These are phyloP conservation scores for Trichosporon sp. DNA, from an alignment of 1,284 basidiomycete species.

Conservation along the genomic window DNA sequence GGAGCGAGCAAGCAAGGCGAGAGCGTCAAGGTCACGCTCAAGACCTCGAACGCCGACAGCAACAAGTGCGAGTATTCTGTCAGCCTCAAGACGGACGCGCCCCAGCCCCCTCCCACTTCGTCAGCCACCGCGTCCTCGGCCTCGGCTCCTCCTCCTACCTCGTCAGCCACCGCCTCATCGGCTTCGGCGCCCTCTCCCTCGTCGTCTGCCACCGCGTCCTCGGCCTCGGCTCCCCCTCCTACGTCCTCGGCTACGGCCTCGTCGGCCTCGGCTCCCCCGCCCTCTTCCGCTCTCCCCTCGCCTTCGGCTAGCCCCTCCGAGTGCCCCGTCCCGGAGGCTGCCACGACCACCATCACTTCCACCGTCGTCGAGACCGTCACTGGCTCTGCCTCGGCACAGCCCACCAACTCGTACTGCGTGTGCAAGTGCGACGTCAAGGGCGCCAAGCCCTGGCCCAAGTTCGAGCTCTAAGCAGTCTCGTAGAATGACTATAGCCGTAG, in stretches of 20 bases:
- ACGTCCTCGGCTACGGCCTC: neutral
- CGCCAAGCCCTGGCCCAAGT: slow-evolving; percentile 26
- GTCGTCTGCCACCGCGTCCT: neutral
- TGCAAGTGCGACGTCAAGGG: slow-evolving; percentile 21
- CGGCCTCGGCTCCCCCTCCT: slow-evolving; percentile 1
- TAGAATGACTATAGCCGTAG: too few relatives aligned
- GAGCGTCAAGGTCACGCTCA: slow-evolving; percentile 19
- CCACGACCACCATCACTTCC: neutral
- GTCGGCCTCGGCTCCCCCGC: neutral
- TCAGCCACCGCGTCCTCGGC: neutral
- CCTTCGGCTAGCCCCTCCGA: neutral
- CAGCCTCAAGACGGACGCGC: neutral
- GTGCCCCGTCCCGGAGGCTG: neutral
- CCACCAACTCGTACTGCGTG: slow-evolving; percentile 19
- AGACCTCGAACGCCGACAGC: slow-evolving; percentile 14
- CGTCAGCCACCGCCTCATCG: too few relatives aligned
- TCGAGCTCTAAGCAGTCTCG: slow-evolving; percentile 21
- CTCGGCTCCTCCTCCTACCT: too few relatives aligned
- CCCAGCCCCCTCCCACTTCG: neutral
- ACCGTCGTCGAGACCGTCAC: slow-evolving; percentile 20
- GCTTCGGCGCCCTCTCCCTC: neutral
- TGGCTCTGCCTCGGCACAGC: neutral
- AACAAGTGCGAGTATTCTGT: slow-evolving; percentile 23
- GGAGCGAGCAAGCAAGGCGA: slow-evolving; percentile 1
- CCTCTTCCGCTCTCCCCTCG: slow-evolving; percentile 5